These are phyloP conservation scores for Nigrograna mackinnonii DNA, from an alignment of 2,329 filamentous ascomycete species.

Conservation along the genomic window DNA sequence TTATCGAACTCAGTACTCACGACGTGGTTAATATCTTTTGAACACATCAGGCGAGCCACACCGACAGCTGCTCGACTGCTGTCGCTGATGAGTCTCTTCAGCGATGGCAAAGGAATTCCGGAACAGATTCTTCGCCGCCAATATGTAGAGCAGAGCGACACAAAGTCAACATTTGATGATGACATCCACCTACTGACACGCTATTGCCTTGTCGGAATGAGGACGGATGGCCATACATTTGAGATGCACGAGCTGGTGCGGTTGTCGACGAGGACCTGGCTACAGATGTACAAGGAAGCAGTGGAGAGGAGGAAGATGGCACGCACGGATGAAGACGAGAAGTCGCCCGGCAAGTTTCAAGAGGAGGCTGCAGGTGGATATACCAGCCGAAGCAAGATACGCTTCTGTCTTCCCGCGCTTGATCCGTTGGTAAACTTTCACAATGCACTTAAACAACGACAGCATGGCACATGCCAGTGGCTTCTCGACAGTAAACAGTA, in stretches of 20 bases:
- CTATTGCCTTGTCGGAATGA: constrained; percentile 14
- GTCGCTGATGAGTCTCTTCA: constrained; percentile 37
- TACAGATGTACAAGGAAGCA: background rate
- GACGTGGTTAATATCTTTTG: constrained; percentile 33
- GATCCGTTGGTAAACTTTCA: too few species aligned
- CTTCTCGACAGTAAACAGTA: too few species aligned
- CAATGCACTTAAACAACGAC: too few species aligned
- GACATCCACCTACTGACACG: constrained; percentile 16
- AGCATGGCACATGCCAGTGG: too few species aligned
- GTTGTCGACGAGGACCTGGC: constrained; percentile 18
- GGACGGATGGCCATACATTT: constrained; percentile 10
- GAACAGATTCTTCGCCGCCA: constrained; percentile 18
- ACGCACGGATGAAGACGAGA: too few species aligned
- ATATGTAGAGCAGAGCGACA: constrained; percentile 9
- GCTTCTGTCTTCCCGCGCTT: too few species aligned
- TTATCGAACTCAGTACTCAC: constrained; percentile 37
- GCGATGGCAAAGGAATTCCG: constrained; percentile 18
- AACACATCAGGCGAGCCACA: constrained; percentile 32
- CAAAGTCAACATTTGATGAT: constrained; percentile 16
- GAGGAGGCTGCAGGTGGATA: too few species aligned
- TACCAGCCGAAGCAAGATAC: too few species aligned
- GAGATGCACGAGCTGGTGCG: constrained; percentile 24
- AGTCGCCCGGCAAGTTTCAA: too few species aligned
- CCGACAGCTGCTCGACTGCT: constrained; percentile 45
- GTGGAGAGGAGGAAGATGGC: too few species aligned